phyloP scores from a whole-genome alignment of 192 early-diverging fungal species.

The Backusella mclennaniae region DNA sequence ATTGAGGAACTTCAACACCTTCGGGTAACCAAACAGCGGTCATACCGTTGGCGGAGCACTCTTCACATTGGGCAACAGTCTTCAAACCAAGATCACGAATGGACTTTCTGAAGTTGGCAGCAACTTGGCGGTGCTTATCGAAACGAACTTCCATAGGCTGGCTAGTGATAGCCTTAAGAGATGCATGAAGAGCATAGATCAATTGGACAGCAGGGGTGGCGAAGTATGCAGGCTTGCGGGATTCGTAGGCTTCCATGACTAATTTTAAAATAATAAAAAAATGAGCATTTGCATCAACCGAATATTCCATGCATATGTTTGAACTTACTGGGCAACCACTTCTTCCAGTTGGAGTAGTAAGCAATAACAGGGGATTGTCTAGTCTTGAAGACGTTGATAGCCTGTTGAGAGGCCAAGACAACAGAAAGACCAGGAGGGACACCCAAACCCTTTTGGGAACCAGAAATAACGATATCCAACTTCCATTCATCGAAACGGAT shows the following conservation, averaged over 20 bases:
- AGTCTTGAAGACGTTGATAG: conserved; percentile 61
- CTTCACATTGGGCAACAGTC: conserved; percentile 60
- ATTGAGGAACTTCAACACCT: conserved; percentile 69
- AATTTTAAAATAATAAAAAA: not conserved
- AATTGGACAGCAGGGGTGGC: conserved; percentile 95
- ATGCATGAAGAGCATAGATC: conserved; percentile 82
- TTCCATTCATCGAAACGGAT: conserved; percentile 91
- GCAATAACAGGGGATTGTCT: conserved; percentile 79
- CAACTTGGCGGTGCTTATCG: conserved; percentile 71
- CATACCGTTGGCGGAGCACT: conserved; percentile 72
- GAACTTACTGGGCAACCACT: conserved; percentile 79
- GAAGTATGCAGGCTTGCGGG: conserved; percentile 89
- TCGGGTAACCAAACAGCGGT: conserved; percentile 88
- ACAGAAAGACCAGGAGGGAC: conserved; percentile 91
- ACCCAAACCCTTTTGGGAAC: conserved; percentile 94
- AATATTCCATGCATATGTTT: not conserved
- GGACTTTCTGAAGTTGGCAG: conserved; percentile 68
- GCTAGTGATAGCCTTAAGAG: conserved; percentile 73
- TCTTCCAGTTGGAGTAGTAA: conserved; percentile 91
- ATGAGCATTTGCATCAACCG: not conserved
- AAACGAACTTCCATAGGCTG: conserved; percentile 76
- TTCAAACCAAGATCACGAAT: conserved; percentile 71
- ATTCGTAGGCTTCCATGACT: conserved; percentile 94
- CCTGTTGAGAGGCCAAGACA: conserved; percentile 77
- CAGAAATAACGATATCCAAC: conserved; percentile 89